Evolutionary conservation across 805 yeast species (phyloP).

Genomic region (Candida patagonica): DNA sequence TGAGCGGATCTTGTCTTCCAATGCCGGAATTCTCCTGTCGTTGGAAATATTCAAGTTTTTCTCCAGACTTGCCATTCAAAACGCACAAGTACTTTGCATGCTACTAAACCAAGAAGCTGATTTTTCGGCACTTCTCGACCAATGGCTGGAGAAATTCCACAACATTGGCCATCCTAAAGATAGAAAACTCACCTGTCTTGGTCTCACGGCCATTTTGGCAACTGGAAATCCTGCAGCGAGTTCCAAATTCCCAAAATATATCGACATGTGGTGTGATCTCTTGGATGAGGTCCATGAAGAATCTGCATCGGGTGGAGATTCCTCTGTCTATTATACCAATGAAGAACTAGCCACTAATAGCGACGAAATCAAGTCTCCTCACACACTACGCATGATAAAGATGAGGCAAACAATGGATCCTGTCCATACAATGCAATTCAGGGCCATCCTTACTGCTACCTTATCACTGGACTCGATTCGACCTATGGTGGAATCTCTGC

Average conservation of each 20-base stretch:
- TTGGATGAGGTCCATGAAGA: constrained; percentile 70
- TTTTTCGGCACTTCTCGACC: constrained; percentile 13
- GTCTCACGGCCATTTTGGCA: constrained; percentile 43
- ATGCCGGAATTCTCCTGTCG: constrained; percentile 23
- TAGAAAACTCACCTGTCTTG: constrained; percentile 59
- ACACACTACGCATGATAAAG: constrained; percentile 26
- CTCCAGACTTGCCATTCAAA: constrained; percentile 20
- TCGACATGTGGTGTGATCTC: constrained; percentile 41
- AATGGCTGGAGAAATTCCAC: constrained; percentile 30
- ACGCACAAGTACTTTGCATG: constrained; percentile 15
- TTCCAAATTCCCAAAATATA: constrained; percentile 25
- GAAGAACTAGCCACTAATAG: constrained; percentile 11
- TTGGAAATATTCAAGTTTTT: constrained; percentile 19
- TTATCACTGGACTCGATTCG: constrained; percentile 1
- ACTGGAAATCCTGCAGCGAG: constrained; percentile 26
- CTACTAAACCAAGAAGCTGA: constrained; percentile 6
- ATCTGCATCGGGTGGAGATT: constrained; percentile 17
- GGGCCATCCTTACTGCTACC: constrained; percentile 31
- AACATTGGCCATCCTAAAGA: constrained; percentile 67
- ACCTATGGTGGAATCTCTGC: neutral
- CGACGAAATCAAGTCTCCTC: constrained; percentile 9
- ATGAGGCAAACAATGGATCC: constrained; percentile 36
- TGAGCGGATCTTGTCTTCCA: neutral
- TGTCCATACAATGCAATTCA: constrained; percentile 44
- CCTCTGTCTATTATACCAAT: neutral